These are phyloP conservation scores for Talaromyces sp. DNA, from an alignment of 2,329 filamentous ascomycete genomes.

Conservation along the genomic window DNA sequence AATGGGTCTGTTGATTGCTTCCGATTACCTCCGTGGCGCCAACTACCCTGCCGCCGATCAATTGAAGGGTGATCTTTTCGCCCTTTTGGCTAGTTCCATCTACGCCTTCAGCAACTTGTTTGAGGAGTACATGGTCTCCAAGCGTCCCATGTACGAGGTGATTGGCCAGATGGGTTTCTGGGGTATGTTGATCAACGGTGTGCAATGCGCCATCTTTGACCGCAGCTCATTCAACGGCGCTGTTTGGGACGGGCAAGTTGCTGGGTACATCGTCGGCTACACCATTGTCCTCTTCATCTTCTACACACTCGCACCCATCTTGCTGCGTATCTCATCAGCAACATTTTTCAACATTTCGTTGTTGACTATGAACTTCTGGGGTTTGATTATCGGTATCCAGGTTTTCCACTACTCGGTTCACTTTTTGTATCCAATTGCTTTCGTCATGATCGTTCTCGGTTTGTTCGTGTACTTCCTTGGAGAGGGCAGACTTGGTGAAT, in stretches of 20 bases:
- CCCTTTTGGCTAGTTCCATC: constrained; percentile 78
- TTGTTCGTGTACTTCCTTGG: constrained; percentile 83
- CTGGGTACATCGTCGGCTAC: constrained; percentile 81
- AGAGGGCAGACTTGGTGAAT: constrained; percentile 77
- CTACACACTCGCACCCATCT: constrained; percentile 79
- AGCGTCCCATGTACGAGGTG: constrained; percentile 85
- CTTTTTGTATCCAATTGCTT: constrained; percentile 92
- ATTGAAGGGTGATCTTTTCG: constrained; percentile 90
- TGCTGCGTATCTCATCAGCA: constrained; percentile 83
- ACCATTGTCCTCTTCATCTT: constrained; percentile 79
- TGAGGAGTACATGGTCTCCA: constrained; percentile 90
- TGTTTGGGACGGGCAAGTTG: constrained; percentile 64
- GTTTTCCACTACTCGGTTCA: constrained; percentile 79
- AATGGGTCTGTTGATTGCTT: constrained; percentile 79
- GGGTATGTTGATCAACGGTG: constrained; percentile 85
- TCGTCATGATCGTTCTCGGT: constrained; percentile 84
- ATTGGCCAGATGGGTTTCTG: constrained; percentile 86
- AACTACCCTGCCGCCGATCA: constrained; percentile 58
- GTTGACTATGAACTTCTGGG: constrained; percentile 95
- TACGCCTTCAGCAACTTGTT: constrained; percentile 89
- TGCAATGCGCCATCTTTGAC: constrained; percentile 89
- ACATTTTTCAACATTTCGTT: constrained; percentile 97
- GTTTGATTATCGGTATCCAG: constrained; percentile 82
- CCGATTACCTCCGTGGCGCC: constrained; percentile 74
- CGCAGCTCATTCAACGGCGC: constrained; percentile 64